These are phyloP conservation scores for Cyberlindnera mississippiensis DNA, from an alignment of 805 yeast species.

Conservation along the genomic window DNA sequence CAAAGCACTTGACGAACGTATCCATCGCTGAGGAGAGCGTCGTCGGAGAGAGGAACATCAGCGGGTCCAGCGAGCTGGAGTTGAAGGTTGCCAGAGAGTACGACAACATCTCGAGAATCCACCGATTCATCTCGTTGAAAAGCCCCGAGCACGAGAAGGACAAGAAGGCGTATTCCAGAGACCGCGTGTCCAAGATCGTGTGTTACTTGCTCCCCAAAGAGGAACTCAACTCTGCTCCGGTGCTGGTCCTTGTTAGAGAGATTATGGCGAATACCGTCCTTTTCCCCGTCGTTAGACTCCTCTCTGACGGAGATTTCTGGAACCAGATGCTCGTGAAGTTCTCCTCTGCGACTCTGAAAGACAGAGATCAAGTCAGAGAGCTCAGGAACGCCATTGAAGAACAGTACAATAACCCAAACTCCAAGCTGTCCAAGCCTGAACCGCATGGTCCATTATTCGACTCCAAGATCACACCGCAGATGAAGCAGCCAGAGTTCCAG, in stretches of 20 bases:
- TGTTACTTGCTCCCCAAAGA: slow-evolving; percentile 46
- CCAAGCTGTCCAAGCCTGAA: slow-evolving; percentile 6
- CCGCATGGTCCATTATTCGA: slow-evolving; percentile 27
- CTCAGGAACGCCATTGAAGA: slow-evolving; percentile 66
- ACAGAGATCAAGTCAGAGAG: slow-evolving; percentile 68
- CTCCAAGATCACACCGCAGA: slow-evolving; percentile 34
- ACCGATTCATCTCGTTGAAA: slow-evolving; percentile 47
- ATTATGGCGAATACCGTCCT: slow-evolving; percentile 57
- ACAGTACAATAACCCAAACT: slow-evolving; percentile 41
- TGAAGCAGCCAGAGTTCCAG: slow-evolving; percentile 39
- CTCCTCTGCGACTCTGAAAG: slow-evolving; percentile 63
- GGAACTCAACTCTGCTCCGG: slow-evolving; percentile 43
- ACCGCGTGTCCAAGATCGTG: slow-evolving; percentile 38
- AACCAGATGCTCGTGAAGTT: slow-evolving; percentile 58
- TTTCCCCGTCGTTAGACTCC: slow-evolving; percentile 44
- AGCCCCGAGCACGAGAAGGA: slow-evolving; percentile 34
- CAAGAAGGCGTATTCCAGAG: slow-evolving; percentile 48
- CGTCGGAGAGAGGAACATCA: slow-evolving; percentile 25
- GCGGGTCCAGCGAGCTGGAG: slow-evolving; percentile 36
- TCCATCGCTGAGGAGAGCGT: slow-evolving; percentile 37
- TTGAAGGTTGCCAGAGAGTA: slow-evolving; percentile 39
- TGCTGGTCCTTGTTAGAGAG: slow-evolving; percentile 53
- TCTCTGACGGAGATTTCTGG: slow-evolving; percentile 73
- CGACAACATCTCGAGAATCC: slow-evolving; percentile 41
- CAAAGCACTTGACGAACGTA: slow-evolving; percentile 57